A percentile compares a stretch with the other conserved stretches of the same genome.
Evolutionary conservation across 192 early-diverging fungal species (phyloP).

Genomic region (Linnemannia schmuckeri): DNA sequence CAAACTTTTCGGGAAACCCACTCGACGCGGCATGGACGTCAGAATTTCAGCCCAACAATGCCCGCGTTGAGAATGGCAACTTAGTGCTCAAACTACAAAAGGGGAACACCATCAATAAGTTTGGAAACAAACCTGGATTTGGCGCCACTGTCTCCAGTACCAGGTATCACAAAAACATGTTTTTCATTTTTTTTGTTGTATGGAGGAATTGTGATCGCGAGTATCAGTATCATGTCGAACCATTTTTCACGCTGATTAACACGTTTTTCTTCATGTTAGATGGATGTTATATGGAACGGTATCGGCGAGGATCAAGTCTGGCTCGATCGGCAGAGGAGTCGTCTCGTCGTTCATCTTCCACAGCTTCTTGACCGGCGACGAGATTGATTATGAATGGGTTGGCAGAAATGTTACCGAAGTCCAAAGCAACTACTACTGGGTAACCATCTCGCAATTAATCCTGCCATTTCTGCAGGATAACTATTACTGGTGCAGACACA

Average conservation of each 20-base stretch:
- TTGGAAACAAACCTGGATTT: slow-evolving; percentile 55
- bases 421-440: slow-evolving; percentile 53
- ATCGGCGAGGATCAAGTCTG: slow-evolving; percentile 53
- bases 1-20: slow-evolving; percentile 51
- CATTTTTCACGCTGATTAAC: background rate
- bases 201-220: background rate
- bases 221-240: background rate
- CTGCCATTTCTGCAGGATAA: background rate
- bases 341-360: slow-evolving; percentile 66
- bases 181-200: background rate
- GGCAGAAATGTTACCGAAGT: slow-evolving; percentile 64
- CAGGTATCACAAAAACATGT: slow-evolving; percentile 13
- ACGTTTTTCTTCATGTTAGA: slow-evolving; percentile 7
- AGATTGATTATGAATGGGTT: slow-evolving; percentile 76
- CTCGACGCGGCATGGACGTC: slow-evolving; percentile 45
- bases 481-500: background rate
- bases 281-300: slow-evolving; percentile 58
- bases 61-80: slow-evolving; percentile 46
- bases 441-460: background rate
- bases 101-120: slow-evolving; percentile 21
- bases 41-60: slow-evolving; percentile 53
- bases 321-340: slow-evolving; percentile 61
- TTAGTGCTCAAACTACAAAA: slow-evolving; percentile 33
- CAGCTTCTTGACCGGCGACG: slow-evolving; percentile 63
- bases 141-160: slow-evolving; percentile 56